Evolutionary conservation across 2,329 filamentous ascomycete species (phyloP), one percentile per base, ranked within the genome.

Genomic region (Thelonectria discophora): DNA sequence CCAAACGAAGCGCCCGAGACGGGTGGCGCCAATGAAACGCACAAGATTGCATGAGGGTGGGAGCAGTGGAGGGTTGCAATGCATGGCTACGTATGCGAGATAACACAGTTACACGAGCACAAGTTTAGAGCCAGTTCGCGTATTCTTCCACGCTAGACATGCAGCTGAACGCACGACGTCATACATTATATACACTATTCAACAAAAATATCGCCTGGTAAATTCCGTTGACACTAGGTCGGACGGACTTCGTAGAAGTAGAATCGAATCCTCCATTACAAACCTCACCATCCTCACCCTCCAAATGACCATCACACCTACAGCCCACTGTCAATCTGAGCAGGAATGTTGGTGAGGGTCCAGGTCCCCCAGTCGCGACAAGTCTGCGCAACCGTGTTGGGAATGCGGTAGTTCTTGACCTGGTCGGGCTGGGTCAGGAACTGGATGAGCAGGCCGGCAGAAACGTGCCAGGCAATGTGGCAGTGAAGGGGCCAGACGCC

Each of bases 381-480:
- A n/a, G 83, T 85, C 71, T 87, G 77, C 32, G 78, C 76, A 61
- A 86, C 79, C 6, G 80, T 76, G 34, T 73, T 72, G 0, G 85
- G 84, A 24, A 87, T 77, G 17, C 65, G 65, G 65, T 80, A 67
- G 47, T 74, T 63, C 55, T 75, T 67, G 45, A 81, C 71, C 55
- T 81, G 73, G 2, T 81, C 76, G 66, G 68, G 77, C 58, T 75
- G 69, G 1, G 80, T 81, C 5, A 87, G 73, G 62, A 87, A 82
- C 68, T 85, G 81, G 32, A 82, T 67, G 11, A 84, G 77, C 50
- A 87, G 78, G 5, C 85, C 85, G 9, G 79, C 79, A 1, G 81
- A 82, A 1, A 81, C 80, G 69, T 88, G 85, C 84, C 84, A 88
- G 3, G 81, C 81, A 52, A 85, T 82, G 73, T 86, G 83, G 71